Evolutionary conservation across 2,329 filamentous ascomycete genomes (phyloP), one percentile per base, ranked within the genome.

Genomic region (Alternaria arborescens): DNA sequence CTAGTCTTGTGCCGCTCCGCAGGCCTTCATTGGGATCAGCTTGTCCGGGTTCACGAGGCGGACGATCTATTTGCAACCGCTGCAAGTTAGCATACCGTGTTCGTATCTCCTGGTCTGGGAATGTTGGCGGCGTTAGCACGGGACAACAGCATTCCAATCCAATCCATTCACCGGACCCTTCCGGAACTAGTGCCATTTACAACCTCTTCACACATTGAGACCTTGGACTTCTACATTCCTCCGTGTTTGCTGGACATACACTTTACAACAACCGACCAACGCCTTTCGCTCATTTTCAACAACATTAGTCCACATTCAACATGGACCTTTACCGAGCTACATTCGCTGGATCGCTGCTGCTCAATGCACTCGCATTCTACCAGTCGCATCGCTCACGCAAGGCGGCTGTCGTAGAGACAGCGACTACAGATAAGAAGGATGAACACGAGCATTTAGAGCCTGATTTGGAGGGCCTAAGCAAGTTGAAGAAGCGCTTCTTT

Each of bases 401-500:
- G 24, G 59, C 48, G 5, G 57, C 52, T 12, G 41, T 52, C 18
- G 44, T 60, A 8, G 58, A 66, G 8, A 26, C 60, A 8, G 52
- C 57, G 7, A 55, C 36, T 32, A 36, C 64, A 10, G 67, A 72
- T 36, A 73, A 73, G 52, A 57, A 67, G 22, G 69, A 73, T 43
- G 69, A 68, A 55, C 65, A 70, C 51, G 70, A 66, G 18, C 67
- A 70, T 36, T 58, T 62, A 34, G 68, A 72, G 11, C 66, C 66
- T 4, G 72, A 75, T 41, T 62, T 62, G 41, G 67, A 75, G 41
- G 71, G 74, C 38, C 66, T 78, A 26, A 65, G 64, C 32, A 76
- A 76, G 44, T 76, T 82, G 61, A 82, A 82, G 68, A 70, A 68
- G 57, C 66, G 72, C 16, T 83, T 81, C 72, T 80, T 83, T 55